These are phyloP conservation scores for Cladorrhinum samala DNA, from an alignment of 495 filamentous ascomycete genomes.

Conservation along the genomic window DNA sequence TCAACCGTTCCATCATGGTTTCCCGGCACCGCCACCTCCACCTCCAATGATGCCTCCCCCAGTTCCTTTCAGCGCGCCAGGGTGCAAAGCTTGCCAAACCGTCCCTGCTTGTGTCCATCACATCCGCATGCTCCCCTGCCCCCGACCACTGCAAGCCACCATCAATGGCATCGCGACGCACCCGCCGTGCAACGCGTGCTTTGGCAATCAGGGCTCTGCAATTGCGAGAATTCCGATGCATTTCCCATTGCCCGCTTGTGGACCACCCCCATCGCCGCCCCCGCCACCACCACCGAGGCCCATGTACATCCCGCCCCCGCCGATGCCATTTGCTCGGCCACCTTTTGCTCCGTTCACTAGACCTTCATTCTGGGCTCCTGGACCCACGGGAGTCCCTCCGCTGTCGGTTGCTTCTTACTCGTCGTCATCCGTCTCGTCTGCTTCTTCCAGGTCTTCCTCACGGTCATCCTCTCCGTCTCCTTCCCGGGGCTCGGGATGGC, in stretches of 20 bases:
- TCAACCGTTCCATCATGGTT: not conserved
- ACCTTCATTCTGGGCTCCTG: not conserved
- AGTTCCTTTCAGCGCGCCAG: not conserved
- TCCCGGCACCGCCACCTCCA: not conserved
- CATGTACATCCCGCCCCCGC: too few species aligned
- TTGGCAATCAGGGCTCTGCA: not conserved
- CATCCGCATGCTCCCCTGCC: not conserved
- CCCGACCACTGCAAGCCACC: not conserved
- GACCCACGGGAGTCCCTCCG: too few species aligned
- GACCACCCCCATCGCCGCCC: not conserved
- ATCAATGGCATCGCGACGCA: not conserved
- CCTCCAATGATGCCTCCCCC: not conserved
- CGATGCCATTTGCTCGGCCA: not conserved
- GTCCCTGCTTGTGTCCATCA: not conserved
- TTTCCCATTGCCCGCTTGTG: not conserved
- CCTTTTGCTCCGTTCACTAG: not conserved
- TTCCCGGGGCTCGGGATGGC: not conserved
- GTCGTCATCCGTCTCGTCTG: too few species aligned
- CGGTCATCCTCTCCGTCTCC: not conserved
- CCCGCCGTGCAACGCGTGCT: not conserved
- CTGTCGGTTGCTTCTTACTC: not conserved
- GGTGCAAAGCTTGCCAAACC: not conserved
- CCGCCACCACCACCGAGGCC: not conserved
- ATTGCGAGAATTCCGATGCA: too few species aligned
- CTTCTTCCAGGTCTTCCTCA: not conserved